phyloP scores from a whole-genome alignment of 148 eudicot genomes.

The Rhododendron henanense region DNA sequence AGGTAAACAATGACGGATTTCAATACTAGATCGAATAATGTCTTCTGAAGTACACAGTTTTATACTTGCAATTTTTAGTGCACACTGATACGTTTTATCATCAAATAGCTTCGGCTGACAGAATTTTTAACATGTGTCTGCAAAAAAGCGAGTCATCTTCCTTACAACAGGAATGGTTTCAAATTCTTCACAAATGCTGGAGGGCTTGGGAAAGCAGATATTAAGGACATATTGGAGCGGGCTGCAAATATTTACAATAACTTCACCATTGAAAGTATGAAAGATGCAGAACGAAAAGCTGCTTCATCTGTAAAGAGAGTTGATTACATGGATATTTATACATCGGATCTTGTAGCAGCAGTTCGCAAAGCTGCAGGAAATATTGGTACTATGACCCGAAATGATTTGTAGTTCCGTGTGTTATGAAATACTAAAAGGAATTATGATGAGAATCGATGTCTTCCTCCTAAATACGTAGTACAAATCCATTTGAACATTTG shows the following conservation, averaged over 20 bases:
- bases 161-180: conserved; percentile 92
- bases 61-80: background rate
- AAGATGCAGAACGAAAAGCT: conserved; percentile 45
- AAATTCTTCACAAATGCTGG: conserved; percentile 95
- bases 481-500: background rate
- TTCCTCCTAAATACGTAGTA: background rate
- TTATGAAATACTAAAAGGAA: background rate
- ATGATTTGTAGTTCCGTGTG: background rate
- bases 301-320: conserved; percentile 53
- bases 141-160: conserved; percentile 95
- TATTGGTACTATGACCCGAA: conserved; percentile 38
- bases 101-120: conserved; percentile 5
- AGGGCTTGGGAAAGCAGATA: conserved; percentile 92
- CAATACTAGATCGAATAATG: background rate
- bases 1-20: conserved; percentile 32
- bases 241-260: conserved; percentile 66
- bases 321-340: conserved; percentile 82
- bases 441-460: background rate
- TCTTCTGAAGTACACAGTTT: background rate
- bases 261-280: conserved; percentile 48
- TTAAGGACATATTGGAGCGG: conserved; percentile 82
- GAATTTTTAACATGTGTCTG: conserved; percentile 10
- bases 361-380: conserved; percentile 92
- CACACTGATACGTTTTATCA: background rate
- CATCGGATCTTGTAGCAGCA: conserved; percentile 83